These are phyloP conservation scores for Graphiopsis chlorocephala DNA, from an alignment of 2,329 filamentous ascomycete genomes.

Conservation along the genomic window DNA sequence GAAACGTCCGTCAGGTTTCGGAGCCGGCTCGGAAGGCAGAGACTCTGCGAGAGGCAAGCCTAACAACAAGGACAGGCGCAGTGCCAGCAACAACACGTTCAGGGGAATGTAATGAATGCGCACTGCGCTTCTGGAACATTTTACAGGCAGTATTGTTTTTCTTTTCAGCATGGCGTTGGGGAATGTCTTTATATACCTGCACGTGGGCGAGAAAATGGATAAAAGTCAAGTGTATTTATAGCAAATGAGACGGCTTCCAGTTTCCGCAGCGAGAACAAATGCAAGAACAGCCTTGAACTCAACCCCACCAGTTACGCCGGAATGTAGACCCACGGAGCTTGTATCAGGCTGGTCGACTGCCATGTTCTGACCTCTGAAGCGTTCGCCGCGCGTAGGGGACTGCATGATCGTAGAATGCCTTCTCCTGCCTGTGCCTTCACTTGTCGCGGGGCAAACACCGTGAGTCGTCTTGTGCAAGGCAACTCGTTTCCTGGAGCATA, in stretches of 20 bases:
- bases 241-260: neutral
- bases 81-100: slow-evolving; percentile 74
- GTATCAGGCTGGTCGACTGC: neutral
- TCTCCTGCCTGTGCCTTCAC: too few species aligned
- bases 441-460: too few species aligned
- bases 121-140: neutral
- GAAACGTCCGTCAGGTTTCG: slow-evolving; percentile 25
- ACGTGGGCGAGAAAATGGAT: neutral
- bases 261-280: neutral
- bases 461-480: too few species aligned
- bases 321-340: too few species aligned
- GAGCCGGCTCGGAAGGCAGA: slow-evolving; percentile 16
- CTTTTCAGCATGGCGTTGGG: slow-evolving; percentile 16
- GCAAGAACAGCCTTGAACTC: neutral
- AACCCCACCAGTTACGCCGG: too few species aligned
- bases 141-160: neutral
- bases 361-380: too few species aligned
- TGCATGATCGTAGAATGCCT: too few species aligned
- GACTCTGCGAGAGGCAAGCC: slow-evolving; percentile 23
- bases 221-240: slow-evolving; percentile 4
- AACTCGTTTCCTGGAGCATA: too few species aligned
- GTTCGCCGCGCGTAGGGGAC: too few species aligned
- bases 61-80: slow-evolving; percentile 56
- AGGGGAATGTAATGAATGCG: slow-evolving; percentile 54
- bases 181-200: slow-evolving; percentile 3